phyloP scores from a whole-genome alignment of 768 basidiomycete genomes.

The Pisolithus sp. region DNA sequence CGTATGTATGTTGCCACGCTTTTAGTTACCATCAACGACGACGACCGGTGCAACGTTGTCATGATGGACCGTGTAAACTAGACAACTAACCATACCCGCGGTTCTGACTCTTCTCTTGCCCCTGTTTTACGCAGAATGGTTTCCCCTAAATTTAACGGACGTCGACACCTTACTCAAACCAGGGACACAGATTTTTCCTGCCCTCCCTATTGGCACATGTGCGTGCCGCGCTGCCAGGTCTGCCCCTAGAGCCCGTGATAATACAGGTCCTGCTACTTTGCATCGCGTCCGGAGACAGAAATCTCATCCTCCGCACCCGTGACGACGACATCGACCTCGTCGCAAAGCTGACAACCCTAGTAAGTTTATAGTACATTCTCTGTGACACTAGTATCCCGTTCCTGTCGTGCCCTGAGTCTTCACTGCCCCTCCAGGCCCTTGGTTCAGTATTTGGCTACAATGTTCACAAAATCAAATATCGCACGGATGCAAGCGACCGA shows the following conservation, averaged over 20 bases:
- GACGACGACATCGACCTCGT: constrained; percentile 61
- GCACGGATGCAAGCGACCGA: constrained; percentile 13
- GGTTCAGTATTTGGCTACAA: constrained; percentile 52
- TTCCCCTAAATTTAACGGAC: constrained; percentile 9
- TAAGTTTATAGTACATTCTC: constrained; percentile 21
- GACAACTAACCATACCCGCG: neutral
- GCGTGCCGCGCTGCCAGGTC: constrained; percentile 35
- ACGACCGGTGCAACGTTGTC: constrained; percentile 15
- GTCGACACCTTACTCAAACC: constrained; percentile 28
- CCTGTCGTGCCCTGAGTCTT: constrained; percentile 4
- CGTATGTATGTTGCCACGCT: neutral
- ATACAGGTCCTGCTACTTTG: constrained; percentile 63
- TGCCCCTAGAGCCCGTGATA: constrained; percentile 57
- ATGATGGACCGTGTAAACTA: neutral
- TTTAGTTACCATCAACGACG: constrained; percentile 17
- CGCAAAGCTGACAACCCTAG: constrained; percentile 51
- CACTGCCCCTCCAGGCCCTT: constrained; percentile 41
- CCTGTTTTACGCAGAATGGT: constrained; percentile 7
- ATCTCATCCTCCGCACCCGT: constrained; percentile 57
- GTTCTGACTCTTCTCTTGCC: no score
- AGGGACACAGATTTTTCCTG: constrained; percentile 44
- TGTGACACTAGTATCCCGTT: neutral
- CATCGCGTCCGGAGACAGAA: constrained; percentile 53
- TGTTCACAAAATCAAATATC: constrained; percentile 52
- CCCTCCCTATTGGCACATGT: constrained; percentile 43